Conservation (phyloP, 169 alveolate genomes). For the Perkinsus olseni region DNA sequence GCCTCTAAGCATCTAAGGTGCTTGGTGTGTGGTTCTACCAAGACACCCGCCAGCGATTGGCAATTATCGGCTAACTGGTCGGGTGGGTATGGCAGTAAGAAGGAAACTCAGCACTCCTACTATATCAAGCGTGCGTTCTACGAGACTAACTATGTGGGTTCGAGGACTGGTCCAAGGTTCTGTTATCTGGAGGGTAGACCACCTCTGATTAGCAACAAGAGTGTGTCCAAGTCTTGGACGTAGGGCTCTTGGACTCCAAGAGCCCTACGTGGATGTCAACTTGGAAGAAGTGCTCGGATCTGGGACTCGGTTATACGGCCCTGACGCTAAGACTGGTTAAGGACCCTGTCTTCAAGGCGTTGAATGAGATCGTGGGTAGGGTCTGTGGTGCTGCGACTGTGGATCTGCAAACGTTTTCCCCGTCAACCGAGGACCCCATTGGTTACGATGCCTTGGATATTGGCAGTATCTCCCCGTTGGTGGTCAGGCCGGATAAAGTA, state of each 20-base stretch:
- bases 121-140: background rate
- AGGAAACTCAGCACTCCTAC: background rate
- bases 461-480: background rate
- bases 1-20: background rate
- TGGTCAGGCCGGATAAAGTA: background rate
- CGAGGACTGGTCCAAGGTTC: background rate
- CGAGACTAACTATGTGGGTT: background rate
- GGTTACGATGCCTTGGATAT: background rate
- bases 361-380: background rate
- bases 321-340: background rate
- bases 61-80: background rate
- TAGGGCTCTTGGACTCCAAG: too few relatives aligned
- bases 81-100: background rate
- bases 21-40: background rate
- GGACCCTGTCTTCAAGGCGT: background rate
- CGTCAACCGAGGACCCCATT: background rate
- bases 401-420: background rate
- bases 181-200: background rate
- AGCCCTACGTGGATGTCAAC: background rate
- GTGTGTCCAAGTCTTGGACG: too few relatives aligned
- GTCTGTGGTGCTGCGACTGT: background rate
- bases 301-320: background rate
- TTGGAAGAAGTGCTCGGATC: background rate
- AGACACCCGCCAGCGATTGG: background rate
- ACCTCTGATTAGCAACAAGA: background rate